Evolutionary conservation across 1,284 basidiomycete species (phyloP), one percentile per base, ranked within the genome.

Genomic region (Pyrrhoderma noxium): DNA sequence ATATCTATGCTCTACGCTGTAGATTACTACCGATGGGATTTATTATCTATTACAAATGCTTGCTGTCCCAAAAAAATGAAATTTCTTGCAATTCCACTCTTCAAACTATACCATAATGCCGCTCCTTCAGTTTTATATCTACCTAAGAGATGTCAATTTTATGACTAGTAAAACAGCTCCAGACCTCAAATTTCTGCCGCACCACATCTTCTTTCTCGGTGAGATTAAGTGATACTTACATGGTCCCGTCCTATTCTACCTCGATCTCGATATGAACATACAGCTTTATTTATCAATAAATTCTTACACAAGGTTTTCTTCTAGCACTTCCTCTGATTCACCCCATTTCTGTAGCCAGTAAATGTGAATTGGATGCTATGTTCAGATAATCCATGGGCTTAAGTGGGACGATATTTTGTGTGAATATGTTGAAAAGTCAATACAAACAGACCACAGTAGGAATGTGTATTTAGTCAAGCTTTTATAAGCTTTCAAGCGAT

Each of bases 41-140:
- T 31, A 5, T 11, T 31, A 31, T 31, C 11, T 31, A 31, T 37
- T 68, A 98, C 95, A 96, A 67, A 87, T 94, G 8, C 81, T 99
- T 11, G 92, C 93, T 1, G 93, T 98, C 95, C 95, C 0, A 92
- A 92, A 70, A 99, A 99, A 69, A 97, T 98, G 94, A 98, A 98
- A 67, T 78, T 98, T 1, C 82, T 97, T 31, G 92, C 91, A 1
- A 93, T 96, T 45, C 95, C 95, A 0, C 73, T 99, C 27, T 97
- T 95, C 62, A 95, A 99, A 69, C 75, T 98, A 13, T 99, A 98
- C 64, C 95, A 98, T 67, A 98, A 98, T 60, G 90, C 93, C 8
- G 91, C 93, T 7, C 76, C 93, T 73, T 93, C 58, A 40, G 67
- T 64, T 22, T 31, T 45, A 21, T 13, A 21, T 38, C 31, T 45